phyloP scores from a whole-genome alignment of 768 basidiomycete genomes.

The Lactifluus volemus region DNA sequence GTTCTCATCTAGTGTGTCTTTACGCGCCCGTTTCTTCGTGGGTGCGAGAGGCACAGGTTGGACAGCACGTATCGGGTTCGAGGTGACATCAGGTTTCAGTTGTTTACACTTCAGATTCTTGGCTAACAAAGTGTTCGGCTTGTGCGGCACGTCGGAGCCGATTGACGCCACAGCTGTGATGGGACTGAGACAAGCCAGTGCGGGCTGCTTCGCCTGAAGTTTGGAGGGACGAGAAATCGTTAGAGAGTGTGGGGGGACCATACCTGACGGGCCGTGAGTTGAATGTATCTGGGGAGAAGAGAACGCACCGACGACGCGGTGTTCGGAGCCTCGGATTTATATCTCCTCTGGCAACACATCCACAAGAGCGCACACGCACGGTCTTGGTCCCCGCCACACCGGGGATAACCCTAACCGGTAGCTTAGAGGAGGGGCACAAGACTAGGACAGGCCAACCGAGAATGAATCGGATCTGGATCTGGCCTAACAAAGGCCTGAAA shows the following conservation, averaged over 20 bases:
- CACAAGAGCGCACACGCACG: conserved; percentile 4
- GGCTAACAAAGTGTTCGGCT: background rate
- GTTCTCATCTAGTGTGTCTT: conserved; percentile 19
- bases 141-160: background rate
- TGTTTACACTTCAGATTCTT: conserved; percentile 5
- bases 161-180: conserved; percentile 6
- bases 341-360: conserved; percentile 8
- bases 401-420: conserved; percentile 4
- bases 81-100: conserved; percentile 9
- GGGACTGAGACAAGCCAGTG: conserved; percentile 7
- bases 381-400: conserved; percentile 13
- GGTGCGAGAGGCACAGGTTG: conserved; percentile 2
- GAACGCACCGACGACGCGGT: background rate
- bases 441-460: background rate
- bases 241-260: conserved; percentile 1
- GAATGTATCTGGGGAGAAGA: background rate
- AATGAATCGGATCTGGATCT: conserved; percentile 1
- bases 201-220: conserved; percentile 10
- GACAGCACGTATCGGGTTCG: background rate
- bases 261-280: conserved; percentile 11
- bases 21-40: conserved; percentile 18
- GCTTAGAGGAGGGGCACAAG: background rate
- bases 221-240: conserved; percentile 17
- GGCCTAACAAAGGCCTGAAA: background rate
- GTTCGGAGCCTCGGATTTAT: conserved; percentile 10